These are phyloP conservation scores for Fusarium austroafricanum DNA, from an alignment of 2,329 filamentous ascomycete species.

Conservation along the genomic window DNA sequence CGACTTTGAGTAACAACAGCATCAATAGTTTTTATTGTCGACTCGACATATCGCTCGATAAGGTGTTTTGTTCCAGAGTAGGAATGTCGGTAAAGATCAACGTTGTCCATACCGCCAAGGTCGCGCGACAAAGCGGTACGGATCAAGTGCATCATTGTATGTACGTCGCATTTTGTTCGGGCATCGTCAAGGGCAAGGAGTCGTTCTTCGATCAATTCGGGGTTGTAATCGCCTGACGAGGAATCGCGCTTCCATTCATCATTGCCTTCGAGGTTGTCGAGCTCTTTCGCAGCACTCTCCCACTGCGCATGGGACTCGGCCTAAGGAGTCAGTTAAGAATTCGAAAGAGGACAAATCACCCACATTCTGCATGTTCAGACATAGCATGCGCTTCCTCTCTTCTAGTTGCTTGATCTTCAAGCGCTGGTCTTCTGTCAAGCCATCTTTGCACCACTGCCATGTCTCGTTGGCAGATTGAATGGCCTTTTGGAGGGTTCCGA, in stretches of 20 bases:
- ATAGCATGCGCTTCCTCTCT: conserved; percentile 71
- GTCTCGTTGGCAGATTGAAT: conserved; percentile 56
- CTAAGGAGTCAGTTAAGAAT: conserved; percentile 53
- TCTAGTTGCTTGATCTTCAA: conserved; percentile 60
- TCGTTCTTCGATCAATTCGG: conserved; percentile 74
- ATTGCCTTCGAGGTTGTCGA: conserved; percentile 84
- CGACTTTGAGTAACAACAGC: conserved; percentile 73
- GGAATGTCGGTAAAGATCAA: conserved; percentile 83
- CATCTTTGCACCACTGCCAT: conserved; percentile 63
- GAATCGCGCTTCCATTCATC: conserved; percentile 81
- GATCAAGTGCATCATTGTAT: conserved; percentile 81
- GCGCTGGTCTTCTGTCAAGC: conserved; percentile 63
- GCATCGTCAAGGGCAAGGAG: conserved; percentile 80
- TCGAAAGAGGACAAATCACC: conserved; percentile 44
- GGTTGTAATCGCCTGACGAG: conserved; percentile 75
- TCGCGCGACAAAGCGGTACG: conserved; percentile 84
- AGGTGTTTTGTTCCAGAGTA: conserved; percentile 87
- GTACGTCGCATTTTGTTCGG: conserved; percentile 76
- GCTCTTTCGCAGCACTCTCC: conserved; percentile 78
- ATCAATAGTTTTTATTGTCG: conserved; percentile 78
- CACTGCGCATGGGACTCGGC: conserved; percentile 78
- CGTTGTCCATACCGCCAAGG: conserved; percentile 86
- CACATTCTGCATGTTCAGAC: conserved; percentile 74
- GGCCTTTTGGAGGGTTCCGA: conserved; percentile 48
- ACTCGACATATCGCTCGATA: conserved; percentile 88